Evolutionary conservation across 495 filamentous ascomycete genomes (phyloP), one percentile per base, ranked within the genome.

Genomic region (Podospora tetraspora): DNA sequence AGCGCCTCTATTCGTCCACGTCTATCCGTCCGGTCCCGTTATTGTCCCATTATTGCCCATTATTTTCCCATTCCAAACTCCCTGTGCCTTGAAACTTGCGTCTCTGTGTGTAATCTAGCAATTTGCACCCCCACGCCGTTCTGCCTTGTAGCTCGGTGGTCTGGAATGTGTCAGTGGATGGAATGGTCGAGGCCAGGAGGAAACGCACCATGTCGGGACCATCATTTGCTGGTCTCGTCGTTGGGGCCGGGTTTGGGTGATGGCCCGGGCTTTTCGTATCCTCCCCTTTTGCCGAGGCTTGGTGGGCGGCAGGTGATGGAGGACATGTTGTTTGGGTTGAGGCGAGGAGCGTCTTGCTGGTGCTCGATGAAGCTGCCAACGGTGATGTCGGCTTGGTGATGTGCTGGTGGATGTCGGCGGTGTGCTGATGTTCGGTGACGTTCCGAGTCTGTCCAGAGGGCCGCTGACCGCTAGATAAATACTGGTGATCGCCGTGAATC

Each of bases 221-320:
- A 19, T 57, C 57, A 68, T 34, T 68, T 68, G 43, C 43, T 52
- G 66, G 43, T 23, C 34, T 34, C 66, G 60, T 56, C 66, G 25
- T 43, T 64, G 27, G 61, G 61, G 56, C 37, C 32, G 29, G 66
- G 66, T 52, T 68, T 68, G 12, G 66, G 66, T 13, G 61, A 25
- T 16, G 66, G 66, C 11, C 43, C 43, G 43, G 66, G 66, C 66
- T 68, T 68, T 62, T 68, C 66, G 30, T 68, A 68, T 0, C 66
- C 66, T 37, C 66, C 66, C 3, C 66, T 61, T 52, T 68, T 68
- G 25, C 25, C 43, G 25, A 25, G 56, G 32, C 59, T 52, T n/a
- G 43, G 43, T 52, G 43, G 19, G 19, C 61, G 24, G n/a, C 27
- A 66, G 56, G 23, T 61, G 65, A 52, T 30, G 30, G 43, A 8